These are phyloP conservation scores for Lachnellula cervina DNA, from an alignment of 2,329 filamentous ascomycete genomes.

Conservation along the genomic window DNA sequence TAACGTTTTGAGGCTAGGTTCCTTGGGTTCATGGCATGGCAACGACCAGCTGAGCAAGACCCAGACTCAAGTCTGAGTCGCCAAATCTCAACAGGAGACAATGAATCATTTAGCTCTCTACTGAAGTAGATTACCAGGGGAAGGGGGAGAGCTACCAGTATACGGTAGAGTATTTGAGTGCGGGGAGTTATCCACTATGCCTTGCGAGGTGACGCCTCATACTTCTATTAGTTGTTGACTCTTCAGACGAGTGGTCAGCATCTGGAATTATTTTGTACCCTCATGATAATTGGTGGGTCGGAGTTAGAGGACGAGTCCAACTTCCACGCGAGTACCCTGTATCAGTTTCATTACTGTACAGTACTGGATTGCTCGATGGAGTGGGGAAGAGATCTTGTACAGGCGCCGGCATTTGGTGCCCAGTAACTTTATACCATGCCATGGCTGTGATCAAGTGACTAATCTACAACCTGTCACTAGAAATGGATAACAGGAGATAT, in stretches of 20 bases:
- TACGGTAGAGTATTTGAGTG: too few relatives aligned
- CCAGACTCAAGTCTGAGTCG: not conserved
- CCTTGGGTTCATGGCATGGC: slow-evolving; percentile 4
- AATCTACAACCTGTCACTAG: not conserved
- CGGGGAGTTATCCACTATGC: not conserved
- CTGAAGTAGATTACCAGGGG: not conserved
- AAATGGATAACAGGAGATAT: not conserved
- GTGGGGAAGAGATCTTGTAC: slow-evolving; percentile 10
- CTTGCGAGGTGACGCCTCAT: slow-evolving; percentile 11
- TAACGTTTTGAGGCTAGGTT: not conserved
- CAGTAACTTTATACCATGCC: too few relatives aligned
- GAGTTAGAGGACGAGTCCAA: slow-evolving; percentile 20
- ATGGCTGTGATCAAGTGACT: not conserved
- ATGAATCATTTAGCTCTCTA: not conserved
- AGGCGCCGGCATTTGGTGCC: slow-evolving; percentile 10
- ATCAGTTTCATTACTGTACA: slow-evolving; percentile 10
- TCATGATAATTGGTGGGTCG: slow-evolving; percentile 5
- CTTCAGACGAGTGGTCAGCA: slow-evolving; percentile 7
- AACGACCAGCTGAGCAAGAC: not conserved
- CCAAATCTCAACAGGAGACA: not conserved
- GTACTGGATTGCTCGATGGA: not conserved
- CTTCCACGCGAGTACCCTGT: slow-evolving; percentile 1
- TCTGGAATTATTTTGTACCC: not conserved
- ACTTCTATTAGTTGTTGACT: not conserved
- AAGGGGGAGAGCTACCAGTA: not conserved